Evolutionary conservation across 1,284 basidiomycete species (phyloP).

Genomic region (Chalciporus sp.): DNA sequence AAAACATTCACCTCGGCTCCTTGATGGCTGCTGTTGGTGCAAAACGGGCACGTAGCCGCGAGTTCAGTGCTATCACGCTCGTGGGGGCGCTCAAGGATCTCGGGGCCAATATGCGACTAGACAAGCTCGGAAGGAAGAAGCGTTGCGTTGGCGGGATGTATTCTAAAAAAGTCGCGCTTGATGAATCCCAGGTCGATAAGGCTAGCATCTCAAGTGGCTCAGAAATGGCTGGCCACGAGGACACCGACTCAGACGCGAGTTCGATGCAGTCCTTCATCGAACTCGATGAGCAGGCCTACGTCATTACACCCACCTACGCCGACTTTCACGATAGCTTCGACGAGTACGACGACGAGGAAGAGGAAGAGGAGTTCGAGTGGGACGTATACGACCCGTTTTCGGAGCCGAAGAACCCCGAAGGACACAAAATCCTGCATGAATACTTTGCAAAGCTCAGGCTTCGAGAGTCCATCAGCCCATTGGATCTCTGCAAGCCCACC

Average conservation of each 20-base stretch:
- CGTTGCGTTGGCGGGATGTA: not conserved
- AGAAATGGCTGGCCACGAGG: not conserved
- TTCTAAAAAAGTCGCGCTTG: constrained; percentile 1
- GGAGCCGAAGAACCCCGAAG: not conserved
- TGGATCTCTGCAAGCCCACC: not conserved
- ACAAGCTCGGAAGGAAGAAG: constrained; percentile 3
- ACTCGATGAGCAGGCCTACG: not conserved
- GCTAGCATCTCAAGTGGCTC: not conserved
- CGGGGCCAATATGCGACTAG: not conserved
- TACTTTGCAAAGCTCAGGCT: not conserved
- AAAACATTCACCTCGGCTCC: constrained; percentile 2
- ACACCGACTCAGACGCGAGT: not conserved
- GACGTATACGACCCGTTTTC: constrained; percentile 22
- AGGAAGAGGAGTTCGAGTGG: constrained; percentile 16
- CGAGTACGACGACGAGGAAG: not conserved
- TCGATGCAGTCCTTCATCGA: constrained; percentile 1
- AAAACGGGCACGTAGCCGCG: constrained; percentile 4
- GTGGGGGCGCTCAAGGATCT: constrained; percentile 6
- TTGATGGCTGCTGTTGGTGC: constrained; percentile 10
- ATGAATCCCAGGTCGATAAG: not conserved
- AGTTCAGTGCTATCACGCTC: constrained; percentile 3
- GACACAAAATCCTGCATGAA: not conserved
- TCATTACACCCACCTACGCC: not conserved
- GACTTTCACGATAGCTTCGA: not conserved
- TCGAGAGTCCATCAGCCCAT: constrained; percentile 1